phyloP scores from a whole-genome alignment of 192 early-diverging fungal genomes.

The Pilaira anomala region DNA sequence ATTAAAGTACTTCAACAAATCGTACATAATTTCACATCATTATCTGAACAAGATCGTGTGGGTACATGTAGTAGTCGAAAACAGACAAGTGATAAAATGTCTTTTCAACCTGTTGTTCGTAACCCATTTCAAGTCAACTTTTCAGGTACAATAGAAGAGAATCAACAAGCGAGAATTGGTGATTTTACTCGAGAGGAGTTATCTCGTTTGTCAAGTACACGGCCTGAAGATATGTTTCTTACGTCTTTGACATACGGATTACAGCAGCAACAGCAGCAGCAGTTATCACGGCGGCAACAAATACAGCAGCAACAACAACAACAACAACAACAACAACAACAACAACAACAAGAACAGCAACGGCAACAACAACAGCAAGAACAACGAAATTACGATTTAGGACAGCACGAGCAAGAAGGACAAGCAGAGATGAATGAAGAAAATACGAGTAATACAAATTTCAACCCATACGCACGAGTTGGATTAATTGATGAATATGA shows the following conservation, averaged over 20 bases:
- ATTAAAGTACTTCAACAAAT: slow-evolving; percentile 9
- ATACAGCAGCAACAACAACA: not conserved
- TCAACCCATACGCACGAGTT: not conserved
- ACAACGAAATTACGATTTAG: not conserved
- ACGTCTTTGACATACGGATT: not conserved
- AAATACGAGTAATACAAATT: not conserved
- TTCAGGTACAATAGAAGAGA: not conserved
- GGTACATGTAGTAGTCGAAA: too few species aligned
- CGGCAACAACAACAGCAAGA: not conserved
- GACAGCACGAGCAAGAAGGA: not conserved
- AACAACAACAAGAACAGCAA: not conserved
- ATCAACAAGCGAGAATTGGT: not conserved
- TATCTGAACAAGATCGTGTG: too few species aligned
- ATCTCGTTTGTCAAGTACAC: too few species aligned
- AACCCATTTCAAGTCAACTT: too few species aligned
- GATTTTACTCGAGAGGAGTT: not conserved
- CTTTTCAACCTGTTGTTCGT: too few species aligned
- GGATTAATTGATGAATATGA: not conserved
- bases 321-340: not conserved
- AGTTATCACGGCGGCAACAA: not conserved
- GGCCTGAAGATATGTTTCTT: slow-evolving; percentile 23
- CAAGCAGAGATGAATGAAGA: not conserved
- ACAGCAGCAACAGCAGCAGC: not conserved
- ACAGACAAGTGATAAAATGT: too few species aligned
- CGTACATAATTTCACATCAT: slow-evolving; percentile 4